These are phyloP conservation scores for Dicorynia guianensis DNA, from an alignment of 306 rosid species.

Conservation along the genomic window DNA sequence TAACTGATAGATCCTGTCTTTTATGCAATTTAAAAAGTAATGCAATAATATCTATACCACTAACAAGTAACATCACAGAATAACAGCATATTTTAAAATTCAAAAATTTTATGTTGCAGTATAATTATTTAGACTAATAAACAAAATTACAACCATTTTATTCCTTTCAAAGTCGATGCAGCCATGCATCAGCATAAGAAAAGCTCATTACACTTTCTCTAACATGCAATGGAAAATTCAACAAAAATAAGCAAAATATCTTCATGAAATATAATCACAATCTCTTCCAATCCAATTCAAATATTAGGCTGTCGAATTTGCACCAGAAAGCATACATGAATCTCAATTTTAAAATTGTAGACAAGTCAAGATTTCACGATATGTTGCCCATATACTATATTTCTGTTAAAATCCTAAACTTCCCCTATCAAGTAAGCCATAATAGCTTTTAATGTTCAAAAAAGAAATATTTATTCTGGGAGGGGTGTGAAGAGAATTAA, in stretches of 20 bases:
- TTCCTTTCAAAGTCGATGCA: background rate
- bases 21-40: slow-evolving; percentile 9
- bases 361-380: background rate
- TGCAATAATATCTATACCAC: slow-evolving; percentile 3
- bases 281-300: slow-evolving; percentile 6
- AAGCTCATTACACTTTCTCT: background rate
- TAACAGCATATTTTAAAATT: slow-evolving; percentile 21
- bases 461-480: too few relatives aligned
- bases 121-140: slow-evolving; percentile 22
- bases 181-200: background rate
- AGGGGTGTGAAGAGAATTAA: background rate
- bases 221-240: background rate
- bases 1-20: background rate
- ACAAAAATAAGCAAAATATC: background rate
- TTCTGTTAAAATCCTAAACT: background rate
- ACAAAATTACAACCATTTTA: slow-evolving; percentile 7
- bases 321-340: background rate
- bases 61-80: slow-evolving; percentile 19
- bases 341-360: background rate
- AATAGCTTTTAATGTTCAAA: background rate
- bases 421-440: background rate
- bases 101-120: background rate
- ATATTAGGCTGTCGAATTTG: background rate
- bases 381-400: background rate
- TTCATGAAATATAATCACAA: slow-evolving; percentile 2